Conservation (phyloP, 1,284 basidiomycete species). For the Cryptococcus amylolentus region DNA sequence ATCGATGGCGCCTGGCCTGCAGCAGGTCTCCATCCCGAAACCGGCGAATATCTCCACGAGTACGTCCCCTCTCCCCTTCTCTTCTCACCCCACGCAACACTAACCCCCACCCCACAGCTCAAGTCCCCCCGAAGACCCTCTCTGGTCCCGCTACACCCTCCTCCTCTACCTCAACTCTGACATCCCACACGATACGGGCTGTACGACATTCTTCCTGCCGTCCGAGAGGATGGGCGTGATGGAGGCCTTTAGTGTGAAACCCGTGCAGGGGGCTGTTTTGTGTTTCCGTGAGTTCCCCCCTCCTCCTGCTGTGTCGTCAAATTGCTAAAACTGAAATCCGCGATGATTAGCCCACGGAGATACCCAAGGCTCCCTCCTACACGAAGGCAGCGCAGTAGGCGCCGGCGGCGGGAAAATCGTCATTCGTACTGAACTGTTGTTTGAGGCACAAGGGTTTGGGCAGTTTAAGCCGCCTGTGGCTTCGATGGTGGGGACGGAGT, state of each 20-base stretch:
- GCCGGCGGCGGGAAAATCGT: constrained; percentile 47
- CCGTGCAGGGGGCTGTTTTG: constrained; percentile 54
- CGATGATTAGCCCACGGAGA: constrained; percentile 42
- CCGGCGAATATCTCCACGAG: constrained; percentile 57
- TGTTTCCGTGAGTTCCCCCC: constrained; percentile 56
- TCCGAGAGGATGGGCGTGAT: constrained; percentile 51
- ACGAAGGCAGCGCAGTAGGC: constrained; percentile 50
- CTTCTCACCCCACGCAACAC: too few species aligned
- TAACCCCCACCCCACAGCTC: constrained; percentile 20
- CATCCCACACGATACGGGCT: constrained; percentile 51
- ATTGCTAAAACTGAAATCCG: not conserved
- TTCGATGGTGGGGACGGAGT: too few species aligned
- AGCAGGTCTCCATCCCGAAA: constrained; percentile 52
- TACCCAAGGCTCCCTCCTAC: constrained; percentile 47
- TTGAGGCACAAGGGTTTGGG: constrained; percentile 49
- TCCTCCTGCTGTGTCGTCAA: not conserved
- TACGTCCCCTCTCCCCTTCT: constrained; percentile 34
- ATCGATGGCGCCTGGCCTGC: constrained; percentile 60
- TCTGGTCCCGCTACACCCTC: constrained; percentile 56
- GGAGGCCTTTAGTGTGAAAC: constrained; percentile 55
- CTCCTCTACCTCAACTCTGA: constrained; percentile 58
- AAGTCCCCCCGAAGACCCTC: constrained; percentile 42
- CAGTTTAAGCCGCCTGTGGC: constrained; percentile 42
- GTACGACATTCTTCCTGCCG: constrained; percentile 59
- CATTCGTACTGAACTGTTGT: constrained; percentile 49